A percentile compares a stretch with the other conserved stretches of the same genome.
Evolutionary conservation across 2,329 filamentous ascomycete genomes (phyloP).

Genomic region (Chrysosphaeria jannelii): DNA sequence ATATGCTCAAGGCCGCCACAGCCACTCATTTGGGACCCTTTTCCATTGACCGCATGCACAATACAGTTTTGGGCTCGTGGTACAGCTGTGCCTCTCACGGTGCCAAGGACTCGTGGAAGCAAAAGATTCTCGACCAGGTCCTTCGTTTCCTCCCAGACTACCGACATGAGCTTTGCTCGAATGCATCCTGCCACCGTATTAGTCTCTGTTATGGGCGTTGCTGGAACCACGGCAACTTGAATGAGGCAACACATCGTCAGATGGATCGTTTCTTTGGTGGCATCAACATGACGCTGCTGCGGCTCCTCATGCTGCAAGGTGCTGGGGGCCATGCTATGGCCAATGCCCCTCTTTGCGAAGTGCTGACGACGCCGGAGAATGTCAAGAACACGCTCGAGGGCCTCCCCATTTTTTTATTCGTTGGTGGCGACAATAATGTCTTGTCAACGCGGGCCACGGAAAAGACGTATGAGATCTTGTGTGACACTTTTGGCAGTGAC

Average conservation of each 20-base stretch:
- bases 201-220: slow-evolving; percentile 28
- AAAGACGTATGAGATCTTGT: slow-evolving; percentile 19
- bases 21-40: slow-evolving; percentile 12
- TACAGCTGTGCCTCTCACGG: slow-evolving; percentile 20
- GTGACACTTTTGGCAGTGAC: slow-evolving; percentile 16
- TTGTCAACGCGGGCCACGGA: slow-evolving; percentile 21
- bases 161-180: slow-evolving; percentile 26
- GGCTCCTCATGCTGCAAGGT: slow-evolving; percentile 26
- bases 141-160: slow-evolving; percentile 15
- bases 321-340: slow-evolving; percentile 17
- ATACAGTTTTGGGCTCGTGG: slow-evolving; percentile 18
- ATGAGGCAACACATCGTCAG: slow-evolving; percentile 31
- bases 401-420: slow-evolving; percentile 24
- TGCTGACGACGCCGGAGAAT: slow-evolving; percentile 18
- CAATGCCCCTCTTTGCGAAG: slow-evolving; percentile 17
- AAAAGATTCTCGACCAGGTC: slow-evolving; percentile 21
- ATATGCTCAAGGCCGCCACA: slow-evolving; percentile 22
- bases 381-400: slow-evolving; percentile 15
- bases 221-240: slow-evolving; percentile 35
- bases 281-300: slow-evolving; percentile 25
- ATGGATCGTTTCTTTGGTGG: slow-evolving; percentile 31
- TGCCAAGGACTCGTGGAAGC: slow-evolving; percentile 15
- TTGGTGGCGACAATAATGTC: slow-evolving; percentile 24
- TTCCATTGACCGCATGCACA: slow-evolving; percentile 19
- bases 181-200: slow-evolving; percentile 27